These are phyloP conservation scores for Blastobotrys proliferans DNA, from an alignment of 1,139 yeast species.

Conservation along the genomic window DNA sequence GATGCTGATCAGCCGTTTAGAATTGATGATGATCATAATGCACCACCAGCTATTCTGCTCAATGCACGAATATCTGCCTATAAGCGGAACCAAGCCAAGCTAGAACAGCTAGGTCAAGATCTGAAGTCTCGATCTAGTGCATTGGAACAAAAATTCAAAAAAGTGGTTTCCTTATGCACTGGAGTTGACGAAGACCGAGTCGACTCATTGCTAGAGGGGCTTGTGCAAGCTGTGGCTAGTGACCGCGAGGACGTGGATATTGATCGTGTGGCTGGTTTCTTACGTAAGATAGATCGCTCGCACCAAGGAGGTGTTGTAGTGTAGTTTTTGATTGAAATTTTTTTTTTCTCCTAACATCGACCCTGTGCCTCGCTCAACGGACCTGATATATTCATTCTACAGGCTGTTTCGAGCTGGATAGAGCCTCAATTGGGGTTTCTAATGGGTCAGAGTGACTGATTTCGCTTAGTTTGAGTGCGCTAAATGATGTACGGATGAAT, in stretches of 20 bases:
- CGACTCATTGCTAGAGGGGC: slow-evolving; percentile 77
- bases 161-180: slow-evolving; percentile 86
- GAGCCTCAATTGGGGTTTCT: slow-evolving; percentile 2
- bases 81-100: slow-evolving; percentile 53
- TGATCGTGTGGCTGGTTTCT: slow-evolving; percentile 47
- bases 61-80: slow-evolving; percentile 81
- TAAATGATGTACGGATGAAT: slow-evolving; percentile 16
- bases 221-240: slow-evolving; percentile 86
- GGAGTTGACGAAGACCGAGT: slow-evolving; percentile 77
- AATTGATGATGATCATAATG: slow-evolving; percentile 32
- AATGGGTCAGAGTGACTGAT: slow-evolving; percentile 20
- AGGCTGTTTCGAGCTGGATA: slow-evolving; percentile 26
- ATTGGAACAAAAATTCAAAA: slow-evolving; percentile 78
- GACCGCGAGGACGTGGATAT: slow-evolving; percentile 61
- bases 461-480: slow-evolving; percentile 26
- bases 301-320: slow-evolving; percentile 12
- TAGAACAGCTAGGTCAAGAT: slow-evolving; percentile 47
- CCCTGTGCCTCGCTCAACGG: slow-evolving; percentile 35
- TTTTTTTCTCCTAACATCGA: slow-evolving; percentile 14
- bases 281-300: slow-evolving; percentile 37
- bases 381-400: slow-evolving; percentile 11
- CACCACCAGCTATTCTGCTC: slow-evolving; percentile 59
- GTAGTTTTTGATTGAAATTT: neutral
- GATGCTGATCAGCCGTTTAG: slow-evolving; percentile 88
- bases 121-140: slow-evolving; percentile 53